Evolutionary conservation across 1,284 basidiomycete genomes (phyloP).

Genomic region (Stereum hirsutum): DNA sequence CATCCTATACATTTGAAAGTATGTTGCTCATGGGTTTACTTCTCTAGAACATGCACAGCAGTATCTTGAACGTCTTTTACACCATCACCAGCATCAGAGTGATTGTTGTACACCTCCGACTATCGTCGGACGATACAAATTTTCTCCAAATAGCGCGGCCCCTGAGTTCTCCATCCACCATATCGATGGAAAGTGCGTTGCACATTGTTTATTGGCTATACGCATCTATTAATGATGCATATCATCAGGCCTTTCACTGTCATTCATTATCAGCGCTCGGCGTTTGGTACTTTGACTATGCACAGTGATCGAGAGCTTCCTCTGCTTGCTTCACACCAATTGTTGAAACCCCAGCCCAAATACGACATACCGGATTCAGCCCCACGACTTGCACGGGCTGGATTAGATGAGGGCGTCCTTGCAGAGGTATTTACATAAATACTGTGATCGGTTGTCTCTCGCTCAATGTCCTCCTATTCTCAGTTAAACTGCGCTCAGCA

Average conservation of each 20-base stretch:
- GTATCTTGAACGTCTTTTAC: too few species aligned
- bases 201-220: too few species aligned
- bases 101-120: too few species aligned
- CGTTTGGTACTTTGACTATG: not conserved
- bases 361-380: not conserved
- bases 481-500: conserved; percentile 11
- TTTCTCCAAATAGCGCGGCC: too few species aligned
- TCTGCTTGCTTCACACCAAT: not conserved
- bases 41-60: too few species aligned
- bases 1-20: too few species aligned
- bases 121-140: too few species aligned
- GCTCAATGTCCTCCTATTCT: not conserved
- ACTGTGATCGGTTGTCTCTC: not conserved
- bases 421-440: not conserved
- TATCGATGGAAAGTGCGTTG: too few species aligned
- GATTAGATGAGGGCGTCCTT: not conserved
- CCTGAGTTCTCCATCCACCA: too few species aligned
- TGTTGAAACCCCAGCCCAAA: not conserved
- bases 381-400: not conserved
- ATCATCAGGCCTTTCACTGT: not conserved
- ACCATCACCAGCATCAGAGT: too few species aligned
- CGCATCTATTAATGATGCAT: too few species aligned
- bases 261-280: not conserved
- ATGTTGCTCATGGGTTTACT: too few species aligned
- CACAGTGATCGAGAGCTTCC: not conserved